A percentile compares a stretch with the other conserved stretches of the same genome.
Evolutionary conservation across 768 basidiomycete species (phyloP).

Genomic region (Russula vinacea): DNA sequence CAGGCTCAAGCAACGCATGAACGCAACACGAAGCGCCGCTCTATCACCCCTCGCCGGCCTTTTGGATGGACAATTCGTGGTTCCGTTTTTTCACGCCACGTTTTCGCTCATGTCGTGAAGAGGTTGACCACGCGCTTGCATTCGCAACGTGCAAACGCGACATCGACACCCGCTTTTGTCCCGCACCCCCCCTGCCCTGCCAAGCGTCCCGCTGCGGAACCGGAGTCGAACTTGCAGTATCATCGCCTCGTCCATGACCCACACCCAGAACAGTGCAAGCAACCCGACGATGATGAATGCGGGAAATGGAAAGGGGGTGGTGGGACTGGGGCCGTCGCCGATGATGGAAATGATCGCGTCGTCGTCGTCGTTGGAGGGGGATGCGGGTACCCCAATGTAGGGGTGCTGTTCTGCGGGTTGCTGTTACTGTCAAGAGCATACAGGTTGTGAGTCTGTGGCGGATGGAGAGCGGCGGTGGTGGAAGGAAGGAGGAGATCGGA

Average conservation of each 20-base stretch:
- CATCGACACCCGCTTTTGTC: slow-evolving; percentile 18
- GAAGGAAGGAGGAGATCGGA: not conserved
- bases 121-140: slow-evolving; percentile 17
- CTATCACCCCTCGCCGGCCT: not conserved
- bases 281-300: not conserved
- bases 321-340: not conserved
- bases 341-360: not conserved
- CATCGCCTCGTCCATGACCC: slow-evolving; percentile 4
- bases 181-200: not conserved
- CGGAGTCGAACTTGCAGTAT: not conserved
- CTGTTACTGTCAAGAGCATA: not conserved
- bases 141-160: slow-evolving; percentile 23
- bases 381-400: not conserved
- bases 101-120: slow-evolving; percentile 6
- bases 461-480: not conserved
- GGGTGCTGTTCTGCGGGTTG: not conserved
- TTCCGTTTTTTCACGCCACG: not conserved
- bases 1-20: not conserved
- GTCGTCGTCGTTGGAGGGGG: not conserved
- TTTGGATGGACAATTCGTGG: not conserved
- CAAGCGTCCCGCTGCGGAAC: not conserved
- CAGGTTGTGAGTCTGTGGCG: not conserved
- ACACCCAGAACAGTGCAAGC: slow-evolving; percentile 15
- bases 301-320: not conserved
- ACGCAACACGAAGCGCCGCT: not conserved